These are phyloP conservation scores for Tulasnella sp. DNA, from an alignment of 768 basidiomycete genomes.

Conservation along the genomic window DNA sequence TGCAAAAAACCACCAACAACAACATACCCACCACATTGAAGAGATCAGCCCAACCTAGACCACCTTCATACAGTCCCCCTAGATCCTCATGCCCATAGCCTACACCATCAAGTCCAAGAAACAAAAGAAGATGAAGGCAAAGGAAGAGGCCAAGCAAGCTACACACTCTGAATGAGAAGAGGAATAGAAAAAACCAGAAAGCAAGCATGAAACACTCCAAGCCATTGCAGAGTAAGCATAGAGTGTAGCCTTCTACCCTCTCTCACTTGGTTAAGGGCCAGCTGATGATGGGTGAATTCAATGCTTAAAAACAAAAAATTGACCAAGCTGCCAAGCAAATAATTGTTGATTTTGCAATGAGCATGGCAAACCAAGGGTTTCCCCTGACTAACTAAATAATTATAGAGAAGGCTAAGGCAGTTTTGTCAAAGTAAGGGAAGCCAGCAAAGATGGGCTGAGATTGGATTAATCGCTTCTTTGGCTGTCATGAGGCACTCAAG, in stretches of 20 bases:
- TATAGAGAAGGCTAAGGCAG: not conserved
- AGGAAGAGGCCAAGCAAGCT: not conserved
- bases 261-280: not conserved
- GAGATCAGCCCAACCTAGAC: too few relatives aligned
- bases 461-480: conserved; percentile 17
- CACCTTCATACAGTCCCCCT: too few relatives aligned
- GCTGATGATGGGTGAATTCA: not conserved
- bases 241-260: not conserved
- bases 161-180: not conserved
- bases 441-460: not conserved
- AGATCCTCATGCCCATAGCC: too few relatives aligned
- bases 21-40: too few relatives aligned
- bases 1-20: too few relatives aligned
- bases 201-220: not conserved
- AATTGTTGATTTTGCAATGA: not conserved
- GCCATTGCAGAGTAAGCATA: not conserved
- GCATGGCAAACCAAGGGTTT: not conserved
- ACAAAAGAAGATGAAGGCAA: not conserved
- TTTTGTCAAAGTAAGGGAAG: not conserved
- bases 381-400: not conserved
- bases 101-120: too few relatives aligned
- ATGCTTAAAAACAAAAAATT: not conserved
- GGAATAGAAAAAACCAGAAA: not conserved
- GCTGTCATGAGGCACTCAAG: not conserved
- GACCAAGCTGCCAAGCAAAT: not conserved